These are phyloP conservation scores for Aspergillus eucalypticola DNA, from an alignment of 2,329 filamentous ascomycete genomes.

Conservation along the genomic window DNA sequence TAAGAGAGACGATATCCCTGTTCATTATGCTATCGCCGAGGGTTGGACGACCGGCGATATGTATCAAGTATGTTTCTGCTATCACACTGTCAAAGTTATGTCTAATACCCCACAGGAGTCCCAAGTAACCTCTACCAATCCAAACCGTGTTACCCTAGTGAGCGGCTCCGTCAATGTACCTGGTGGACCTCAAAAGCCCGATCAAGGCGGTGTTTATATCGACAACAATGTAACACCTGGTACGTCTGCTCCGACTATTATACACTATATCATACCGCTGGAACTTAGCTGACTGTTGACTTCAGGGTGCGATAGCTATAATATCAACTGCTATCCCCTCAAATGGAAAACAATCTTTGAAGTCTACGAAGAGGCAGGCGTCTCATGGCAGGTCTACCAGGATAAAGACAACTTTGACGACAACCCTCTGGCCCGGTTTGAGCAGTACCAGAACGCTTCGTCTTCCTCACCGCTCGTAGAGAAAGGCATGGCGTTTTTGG, in stretches of 20 bases:
- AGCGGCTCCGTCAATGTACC: conserved; percentile 56
- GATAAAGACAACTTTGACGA: conserved; percentile 56
- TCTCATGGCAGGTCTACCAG: conserved; percentile 55
- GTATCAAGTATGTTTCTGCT: conserved; percentile 47
- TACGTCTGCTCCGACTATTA: conserved; percentile 15
- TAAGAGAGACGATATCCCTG: conserved; percentile 54
- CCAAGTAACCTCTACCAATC: conserved; percentile 55
- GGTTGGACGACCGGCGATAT: conserved; percentile 58
- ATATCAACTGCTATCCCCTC: conserved; percentile 55
- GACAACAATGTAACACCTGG: conserved; percentile 55
- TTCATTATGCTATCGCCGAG: conserved; percentile 58
- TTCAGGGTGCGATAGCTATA: conserved; percentile 45
- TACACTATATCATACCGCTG: background rate
- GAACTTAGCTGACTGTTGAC: background rate
- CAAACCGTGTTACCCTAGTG: conserved; percentile 55
- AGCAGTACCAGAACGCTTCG: conserved; percentile 52
- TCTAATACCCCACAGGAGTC: conserved; percentile 39
- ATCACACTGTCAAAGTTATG: background rate
- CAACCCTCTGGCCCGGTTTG: conserved; percentile 56
- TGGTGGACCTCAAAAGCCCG: conserved; percentile 45
- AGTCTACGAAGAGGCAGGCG: conserved; percentile 50
- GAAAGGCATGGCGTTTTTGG: conserved; percentile 50
- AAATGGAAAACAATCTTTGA: conserved; percentile 57
- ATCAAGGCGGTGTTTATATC: conserved; percentile 51
- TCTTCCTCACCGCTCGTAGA: conserved; percentile 45